Evolutionary conservation across 331 rosid genomes (phyloP).

Genomic region (Malus hybrid): DNA sequence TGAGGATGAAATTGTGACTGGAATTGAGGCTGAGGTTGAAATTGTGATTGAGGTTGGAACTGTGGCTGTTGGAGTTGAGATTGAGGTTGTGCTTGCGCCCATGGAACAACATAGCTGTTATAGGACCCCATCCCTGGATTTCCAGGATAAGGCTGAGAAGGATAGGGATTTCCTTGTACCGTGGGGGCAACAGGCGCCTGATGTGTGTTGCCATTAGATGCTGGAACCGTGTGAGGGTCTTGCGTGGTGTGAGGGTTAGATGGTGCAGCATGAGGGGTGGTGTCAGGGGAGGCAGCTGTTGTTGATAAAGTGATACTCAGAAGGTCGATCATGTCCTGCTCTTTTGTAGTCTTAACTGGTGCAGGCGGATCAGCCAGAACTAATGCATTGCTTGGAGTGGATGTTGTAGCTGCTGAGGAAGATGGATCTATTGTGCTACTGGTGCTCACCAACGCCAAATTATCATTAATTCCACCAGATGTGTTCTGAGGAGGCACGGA

Average conservation of each 20-base stretch:
- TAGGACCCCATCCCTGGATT: constrained; percentile 20
- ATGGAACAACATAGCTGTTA: constrained; percentile 75
- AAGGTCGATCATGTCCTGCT: constrained; percentile 87
- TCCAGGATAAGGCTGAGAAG: constrained; percentile 58
- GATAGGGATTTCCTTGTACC: constrained; percentile 41
- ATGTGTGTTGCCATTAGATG: constrained; percentile 43
- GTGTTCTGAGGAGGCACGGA: constrained; percentile 35
- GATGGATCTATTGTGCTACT: constrained; percentile 20
- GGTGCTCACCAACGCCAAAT: constrained; percentile 23
- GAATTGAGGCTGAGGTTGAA: constrained; percentile 16
- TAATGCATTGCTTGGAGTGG: constrained; percentile 52
- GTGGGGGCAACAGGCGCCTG: constrained; percentile 39
- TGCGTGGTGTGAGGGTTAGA: background rate
- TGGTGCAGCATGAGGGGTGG: constrained; percentile 14
- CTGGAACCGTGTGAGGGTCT: constrained; percentile 11
- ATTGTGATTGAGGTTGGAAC: constrained; percentile 22
- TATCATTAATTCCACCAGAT: constrained; percentile 27
- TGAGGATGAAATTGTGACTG: constrained; percentile 37
- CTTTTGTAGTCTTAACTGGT: constrained; percentile 44
- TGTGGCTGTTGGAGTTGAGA: constrained; percentile 14
- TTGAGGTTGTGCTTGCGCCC: constrained; percentile 60
- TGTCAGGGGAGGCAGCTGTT: constrained; percentile 35
- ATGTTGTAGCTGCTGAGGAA: constrained; percentile 16
- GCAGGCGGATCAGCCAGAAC: constrained; percentile 60
- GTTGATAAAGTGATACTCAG: constrained; percentile 71